A percentile compares a stretch with the other conserved stretches of the same genome.
These are phyloP conservation scores for Neurospora sp. DNA, from an alignment of 495 filamentous ascomycete genomes.

Conservation along the genomic window DNA sequence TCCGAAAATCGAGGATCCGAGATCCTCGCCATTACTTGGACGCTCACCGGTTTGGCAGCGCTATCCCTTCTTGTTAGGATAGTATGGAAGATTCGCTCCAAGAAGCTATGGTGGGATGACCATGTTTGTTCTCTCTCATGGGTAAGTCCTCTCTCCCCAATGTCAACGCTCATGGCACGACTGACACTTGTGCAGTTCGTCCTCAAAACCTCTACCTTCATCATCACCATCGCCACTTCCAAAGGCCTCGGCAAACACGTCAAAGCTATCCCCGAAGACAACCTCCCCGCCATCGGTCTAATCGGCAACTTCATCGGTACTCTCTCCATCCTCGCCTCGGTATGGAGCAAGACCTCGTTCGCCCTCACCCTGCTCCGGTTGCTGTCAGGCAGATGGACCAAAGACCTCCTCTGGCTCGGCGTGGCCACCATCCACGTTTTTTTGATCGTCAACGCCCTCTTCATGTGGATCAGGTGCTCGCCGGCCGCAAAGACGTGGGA, in stretches of 20 bases:
- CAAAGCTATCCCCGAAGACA: slow-evolving; percentile 10
- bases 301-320: slow-evolving; percentile 19
- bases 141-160: slow-evolving; percentile 13
- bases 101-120: slow-evolving; percentile 30
- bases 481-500: slow-evolving; percentile 26
- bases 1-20: slow-evolving; percentile 10
- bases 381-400: slow-evolving; percentile 6
- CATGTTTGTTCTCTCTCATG: slow-evolving; percentile 24
- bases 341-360: slow-evolving; percentile 31
- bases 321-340: slow-evolving; percentile 20
- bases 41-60: slow-evolving; percentile 14
- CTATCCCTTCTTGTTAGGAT: slow-evolving; percentile 21
- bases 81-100: slow-evolving; percentile 21
- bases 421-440: slow-evolving; percentile 25
- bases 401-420: slow-evolving; percentile 18
- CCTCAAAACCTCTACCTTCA: slow-evolving; percentile 10
- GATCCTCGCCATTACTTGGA: slow-evolving; percentile 18
- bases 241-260: slow-evolving; percentile 22
- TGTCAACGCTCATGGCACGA: neutral
- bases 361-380: slow-evolving; percentile 25
- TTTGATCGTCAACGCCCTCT: slow-evolving; percentile 24
- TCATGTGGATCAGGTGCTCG: slow-evolving; percentile 25
- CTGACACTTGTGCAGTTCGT: slow-evolving; percentile 4
- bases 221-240: slow-evolving; percentile 15
- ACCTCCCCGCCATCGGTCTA: slow-evolving; percentile 11